These are phyloP conservation scores for Diplodia mutila DNA, from an alignment of 2,329 filamentous ascomycete species.

Conservation along the genomic window DNA sequence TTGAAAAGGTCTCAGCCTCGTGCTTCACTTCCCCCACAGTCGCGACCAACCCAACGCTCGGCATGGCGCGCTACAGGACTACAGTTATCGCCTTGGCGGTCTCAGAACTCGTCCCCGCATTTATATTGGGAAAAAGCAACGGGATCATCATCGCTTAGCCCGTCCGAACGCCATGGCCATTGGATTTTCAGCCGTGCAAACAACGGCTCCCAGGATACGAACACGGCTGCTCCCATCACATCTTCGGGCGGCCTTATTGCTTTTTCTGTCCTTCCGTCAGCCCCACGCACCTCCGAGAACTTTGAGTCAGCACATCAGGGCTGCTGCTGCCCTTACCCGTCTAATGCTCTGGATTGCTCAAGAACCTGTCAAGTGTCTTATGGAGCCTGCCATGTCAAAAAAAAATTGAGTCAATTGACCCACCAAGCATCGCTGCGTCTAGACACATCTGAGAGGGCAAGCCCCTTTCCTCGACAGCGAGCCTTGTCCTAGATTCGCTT, in stretches of 20 bases:
- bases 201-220: neutral
- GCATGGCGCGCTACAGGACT: neutral
- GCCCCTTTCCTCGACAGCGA: neutral
- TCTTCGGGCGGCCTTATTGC: neutral
- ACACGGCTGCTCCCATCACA: neutral
- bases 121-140: neutral
- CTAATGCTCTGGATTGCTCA: neutral
- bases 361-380: neutral
- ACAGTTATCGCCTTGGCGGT: constrained; percentile 5
- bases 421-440: neutral
- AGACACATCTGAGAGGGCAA: neutral
- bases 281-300: neutral
- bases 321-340: neutral
- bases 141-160: constrained; percentile 4
- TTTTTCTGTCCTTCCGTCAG: constrained; percentile 4
- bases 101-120: neutral
- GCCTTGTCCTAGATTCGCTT: neutral
- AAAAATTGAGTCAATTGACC: neutral
- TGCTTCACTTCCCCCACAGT: neutral
- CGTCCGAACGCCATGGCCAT: neutral
- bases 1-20: neutral
- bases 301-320: neutral
- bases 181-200: neutral
- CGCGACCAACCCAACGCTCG: neutral
- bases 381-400: neutral